Base-by-base conservation (phyloP, 306 rosid genomes). In the Quercus berberidifolia region DNA sequence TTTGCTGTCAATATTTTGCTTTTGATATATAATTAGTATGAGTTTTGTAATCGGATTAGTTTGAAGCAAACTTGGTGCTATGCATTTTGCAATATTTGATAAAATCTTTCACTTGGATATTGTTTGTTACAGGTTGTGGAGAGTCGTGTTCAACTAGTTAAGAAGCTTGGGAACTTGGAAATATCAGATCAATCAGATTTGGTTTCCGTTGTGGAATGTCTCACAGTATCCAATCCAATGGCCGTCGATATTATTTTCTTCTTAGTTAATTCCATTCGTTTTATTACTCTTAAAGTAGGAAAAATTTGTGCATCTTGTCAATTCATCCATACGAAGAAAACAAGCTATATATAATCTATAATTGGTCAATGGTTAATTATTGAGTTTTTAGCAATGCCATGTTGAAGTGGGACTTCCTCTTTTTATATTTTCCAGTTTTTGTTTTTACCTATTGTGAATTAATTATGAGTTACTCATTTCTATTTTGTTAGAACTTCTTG, bases 201-300 rank as follows among this genome's bases (percentile, higher is more conserved):
- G 79, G 82, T 69, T 82, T 85, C 91, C n/a, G 77, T 88, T 71
- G 54, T 78, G 30, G 85, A 89, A 54, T 78, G 82, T 74, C 86
- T 95, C 73, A 23, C 68, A 86, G 96, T 92, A 95, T 95, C 98
- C 97, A 41, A 69, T 77, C 59, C 28, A 68, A 35, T 68, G 52
- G 10, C 51, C 25, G 19, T 68, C 49, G 17, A 3, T 70, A 35
- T 26, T 25, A 6, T 55, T 77, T 55, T 38, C 2, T 1, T 73
- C 30, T 30, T 71, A 20, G 20, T 3, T 59, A 25, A 25, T 75
- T 9, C 3, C 25, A 0, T 79, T 58, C 5, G 9, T 31, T 33
- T 49, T 57, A 20, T 31, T 67, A 9, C 21, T 10, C 9, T 20
- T 18, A n/a, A 15, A 35, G 11, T 2, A 68, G 26, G 38, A 68